Conservation (phyloP, 2,329 filamentous ascomycete genomes). For the Fusarium compactum region DNA sequence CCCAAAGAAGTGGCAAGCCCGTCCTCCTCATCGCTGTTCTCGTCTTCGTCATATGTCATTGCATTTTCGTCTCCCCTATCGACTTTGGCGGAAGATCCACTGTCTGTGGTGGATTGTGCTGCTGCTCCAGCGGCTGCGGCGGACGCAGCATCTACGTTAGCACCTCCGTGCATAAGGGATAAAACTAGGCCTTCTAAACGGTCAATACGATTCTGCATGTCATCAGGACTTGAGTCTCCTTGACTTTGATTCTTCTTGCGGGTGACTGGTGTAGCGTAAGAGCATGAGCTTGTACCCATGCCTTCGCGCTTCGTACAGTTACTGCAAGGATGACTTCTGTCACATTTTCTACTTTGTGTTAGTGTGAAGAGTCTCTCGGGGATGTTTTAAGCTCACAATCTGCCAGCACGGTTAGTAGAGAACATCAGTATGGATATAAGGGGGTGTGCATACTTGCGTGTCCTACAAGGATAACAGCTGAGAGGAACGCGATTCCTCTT, state of each 20-base stretch:
- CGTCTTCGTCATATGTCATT: slow-evolving; percentile 61
- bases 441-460: slow-evolving; percentile 79
- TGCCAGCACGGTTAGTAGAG: slow-evolving; percentile 53
- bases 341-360: slow-evolving; percentile 79
- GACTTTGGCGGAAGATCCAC: slow-evolving; percentile 60
- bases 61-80: slow-evolving; percentile 68
- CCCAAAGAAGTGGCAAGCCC: slow-evolving; percentile 79
- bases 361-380: slow-evolving; percentile 19
- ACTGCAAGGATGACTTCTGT: slow-evolving; percentile 89
- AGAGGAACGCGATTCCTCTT: slow-evolving; percentile 93
- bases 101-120: slow-evolving; percentile 57
- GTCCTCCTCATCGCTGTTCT: slow-evolving; percentile 78
- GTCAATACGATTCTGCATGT: slow-evolving; percentile 99
- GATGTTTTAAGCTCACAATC: slow-evolving; percentile 50
- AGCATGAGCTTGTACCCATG: slow-evolving; percentile 82
- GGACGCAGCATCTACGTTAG: slow-evolving; percentile 60
- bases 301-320: slow-evolving; percentile 95
- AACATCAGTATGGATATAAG: slow-evolving; percentile 9
- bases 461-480: slow-evolving; percentile 90
- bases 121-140: slow-evolving; percentile 52
- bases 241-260: slow-evolving; percentile 80
- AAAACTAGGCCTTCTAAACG: slow-evolving; percentile 91
- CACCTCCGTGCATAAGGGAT: slow-evolving; percentile 91
- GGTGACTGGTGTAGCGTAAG: slow-evolving; percentile 78
- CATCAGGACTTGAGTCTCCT: slow-evolving; percentile 77